Conservation (phyloP, 441 rosid genomes). For the Brassica balearica region DNA sequence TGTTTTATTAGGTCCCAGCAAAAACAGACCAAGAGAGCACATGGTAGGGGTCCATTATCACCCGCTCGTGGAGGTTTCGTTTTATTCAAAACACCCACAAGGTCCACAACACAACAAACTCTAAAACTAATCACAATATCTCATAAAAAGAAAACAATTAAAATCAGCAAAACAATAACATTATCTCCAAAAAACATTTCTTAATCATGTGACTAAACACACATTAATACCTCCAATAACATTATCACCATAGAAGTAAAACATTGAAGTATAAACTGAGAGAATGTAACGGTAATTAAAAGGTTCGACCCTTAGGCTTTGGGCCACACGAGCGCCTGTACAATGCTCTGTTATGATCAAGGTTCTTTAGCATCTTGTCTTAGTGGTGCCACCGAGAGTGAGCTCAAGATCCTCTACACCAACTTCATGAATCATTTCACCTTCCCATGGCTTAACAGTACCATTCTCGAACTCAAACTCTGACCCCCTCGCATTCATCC, state of each 20-base stretch:
- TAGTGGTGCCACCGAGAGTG: slow-evolving; percentile 48
- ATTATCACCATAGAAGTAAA: slow-evolving; percentile 3
- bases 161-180: neutral
- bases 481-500: slow-evolving; percentile 44
- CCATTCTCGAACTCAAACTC: slow-evolving; percentile 77
- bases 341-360: slow-evolving; percentile 33
- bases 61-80: slow-evolving; percentile 43
- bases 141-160: neutral
- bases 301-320: slow-evolving; percentile 36
- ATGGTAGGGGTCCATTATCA: slow-evolving; percentile 42
- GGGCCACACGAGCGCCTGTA: slow-evolving; percentile 18
- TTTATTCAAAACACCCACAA: slow-evolving; percentile 24
- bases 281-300: slow-evolving; percentile 20
- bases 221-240: slow-evolving; percentile 28
- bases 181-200: neutral
- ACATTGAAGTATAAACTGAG: slow-evolving; percentile 29
- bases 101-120: slow-evolving; percentile 27
- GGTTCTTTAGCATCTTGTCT: slow-evolving; percentile 41
- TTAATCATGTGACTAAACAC: slow-evolving; percentile 32
- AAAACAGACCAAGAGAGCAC: slow-evolving; percentile 22
- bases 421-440: slow-evolving; percentile 77
- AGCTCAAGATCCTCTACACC: slow-evolving; percentile 74
- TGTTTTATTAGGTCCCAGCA: slow-evolving; percentile 38
- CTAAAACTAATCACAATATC: slow-evolving; percentile 3
- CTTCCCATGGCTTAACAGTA: slow-evolving; percentile 79